phyloP scores from a whole-genome alignment of 495 filamentous ascomycete genomes.

The Xylaria bambusicola region DNA sequence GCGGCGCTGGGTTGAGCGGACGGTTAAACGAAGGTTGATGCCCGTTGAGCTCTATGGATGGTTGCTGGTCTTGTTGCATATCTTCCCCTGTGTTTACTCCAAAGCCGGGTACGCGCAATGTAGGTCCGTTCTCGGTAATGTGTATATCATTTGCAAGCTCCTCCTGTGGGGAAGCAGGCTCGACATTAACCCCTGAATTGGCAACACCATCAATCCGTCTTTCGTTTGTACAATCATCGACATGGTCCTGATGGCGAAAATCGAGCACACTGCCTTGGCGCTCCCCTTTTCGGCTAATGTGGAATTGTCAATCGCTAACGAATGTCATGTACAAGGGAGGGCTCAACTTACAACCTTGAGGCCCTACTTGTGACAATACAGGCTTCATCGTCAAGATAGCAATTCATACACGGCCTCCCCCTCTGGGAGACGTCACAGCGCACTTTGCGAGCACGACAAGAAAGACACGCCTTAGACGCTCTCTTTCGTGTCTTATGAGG shows the following conservation, averaged over 20 bases:
- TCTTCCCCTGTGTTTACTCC: neutral
- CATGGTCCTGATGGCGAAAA: slow-evolving; percentile 25
- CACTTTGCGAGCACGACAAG: slow-evolving; percentile 54
- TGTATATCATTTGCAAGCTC: slow-evolving; percentile 20
- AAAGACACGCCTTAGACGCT: slow-evolving; percentile 50
- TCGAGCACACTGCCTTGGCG: slow-evolving; percentile 23
- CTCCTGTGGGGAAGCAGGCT: slow-evolving; percentile 15
- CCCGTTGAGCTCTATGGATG: neutral
- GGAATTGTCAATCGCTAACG: slow-evolving; percentile 22
- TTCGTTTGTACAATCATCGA: slow-evolving; percentile 25
- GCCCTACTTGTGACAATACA: slow-evolving; percentile 44
- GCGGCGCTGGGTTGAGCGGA: neutral
- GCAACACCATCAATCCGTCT: slow-evolving; percentile 26
- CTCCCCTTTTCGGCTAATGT: slow-evolving; percentile 29
- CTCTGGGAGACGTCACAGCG: slow-evolving; percentile 53
- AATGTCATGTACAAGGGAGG: slow-evolving; percentile 4
- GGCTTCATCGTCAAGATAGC: slow-evolving; percentile 40
- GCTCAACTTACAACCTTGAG: slow-evolving; percentile 38
- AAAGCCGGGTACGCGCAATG: slow-evolving; percentile 14
- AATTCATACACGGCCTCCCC: slow-evolving; percentile 53
- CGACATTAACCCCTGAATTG: slow-evolving; percentile 27
- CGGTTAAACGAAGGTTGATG: slow-evolving; percentile 2
- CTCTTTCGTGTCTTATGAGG: slow-evolving; percentile 37
- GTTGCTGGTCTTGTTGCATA: slow-evolving; percentile 5
- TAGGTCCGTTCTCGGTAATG: slow-evolving; percentile 17